Evolutionary conservation across 2,329 filamentous ascomycete genomes (phyloP).

Genomic region (Arthrinium puccinioides): DNA sequence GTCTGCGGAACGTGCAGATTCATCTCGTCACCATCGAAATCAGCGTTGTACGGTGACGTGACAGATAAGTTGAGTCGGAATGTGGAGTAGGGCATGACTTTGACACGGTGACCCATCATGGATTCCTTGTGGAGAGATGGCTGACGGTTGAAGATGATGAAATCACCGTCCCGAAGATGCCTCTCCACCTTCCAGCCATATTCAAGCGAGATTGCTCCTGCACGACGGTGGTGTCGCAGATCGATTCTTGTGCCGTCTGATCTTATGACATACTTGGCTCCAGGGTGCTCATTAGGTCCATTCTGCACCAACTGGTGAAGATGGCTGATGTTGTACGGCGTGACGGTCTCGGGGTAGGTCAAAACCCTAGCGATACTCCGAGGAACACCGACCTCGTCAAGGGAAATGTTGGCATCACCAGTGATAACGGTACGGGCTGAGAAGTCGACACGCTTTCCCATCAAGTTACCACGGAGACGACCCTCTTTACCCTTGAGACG

Average conservation of each 20-base stretch:
- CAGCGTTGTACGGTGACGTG: conserved; percentile 97
- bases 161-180: conserved; percentile 91
- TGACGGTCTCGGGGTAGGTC: conserved; percentile 96
- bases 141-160: conserved; percentile 99
- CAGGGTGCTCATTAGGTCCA: conserved; percentile 89
- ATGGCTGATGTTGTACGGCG: conserved; percentile 94
- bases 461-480: conserved; percentile 93
- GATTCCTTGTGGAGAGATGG: conserved; percentile 99
- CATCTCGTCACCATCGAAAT: conserved; percentile 99
- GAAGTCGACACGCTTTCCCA: conserved; percentile 99
- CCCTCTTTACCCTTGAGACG: conserved; percentile 99
- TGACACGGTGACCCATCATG: conserved; percentile 98
- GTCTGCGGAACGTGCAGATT: conserved; percentile 98
- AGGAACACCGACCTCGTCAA: conserved; percentile 96
- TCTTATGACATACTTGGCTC: conserved; percentile 93
- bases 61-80: conserved; percentile 97
- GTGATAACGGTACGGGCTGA: conserved; percentile 99
- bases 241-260: conserved; percentile 92
- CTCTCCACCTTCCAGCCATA: conserved; percentile 99
- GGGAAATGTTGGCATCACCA: conserved; percentile 89
- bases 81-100: conserved; percentile 98
- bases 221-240: conserved; percentile 84
- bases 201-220: conserved; percentile 77
- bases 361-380: conserved; percentile 86
- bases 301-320: conserved; percentile 85